phyloP scores from a whole-genome alignment of 495 filamentous ascomycete genomes.

The Aspergillus wentii region DNA sequence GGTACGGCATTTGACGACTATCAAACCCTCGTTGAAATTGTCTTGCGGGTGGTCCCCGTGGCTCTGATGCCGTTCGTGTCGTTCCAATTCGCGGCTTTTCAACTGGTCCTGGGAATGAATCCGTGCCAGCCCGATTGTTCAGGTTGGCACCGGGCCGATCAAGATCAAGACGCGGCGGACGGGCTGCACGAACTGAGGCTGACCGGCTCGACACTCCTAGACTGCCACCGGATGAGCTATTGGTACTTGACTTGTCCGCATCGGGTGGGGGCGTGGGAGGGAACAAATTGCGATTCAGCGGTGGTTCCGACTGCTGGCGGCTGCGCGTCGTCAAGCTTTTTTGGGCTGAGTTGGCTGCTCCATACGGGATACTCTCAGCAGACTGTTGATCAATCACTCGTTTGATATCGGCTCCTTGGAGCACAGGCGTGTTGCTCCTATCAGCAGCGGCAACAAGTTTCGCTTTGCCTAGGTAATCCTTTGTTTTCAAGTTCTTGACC shows the following conservation, averaged over 20 bases:
- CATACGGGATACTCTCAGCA: conserved; percentile 77
- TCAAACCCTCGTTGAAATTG: conserved; percentile 22
- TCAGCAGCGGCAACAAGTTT: conserved; percentile 91
- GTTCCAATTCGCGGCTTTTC: conserved; percentile 48
- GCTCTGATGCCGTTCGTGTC: conserved; percentile 50
- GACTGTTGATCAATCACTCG: conserved; percentile 66
- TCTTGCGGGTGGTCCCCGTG: conserved; percentile 34
- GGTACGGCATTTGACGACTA: conserved; percentile 8
- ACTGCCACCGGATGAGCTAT: conserved; percentile 16
- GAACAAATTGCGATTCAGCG: conserved; percentile 81
- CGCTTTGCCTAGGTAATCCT: conserved; percentile 95
- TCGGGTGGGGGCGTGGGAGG: conserved; percentile 96
- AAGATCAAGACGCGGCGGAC: conserved; percentile 38
- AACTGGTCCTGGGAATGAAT: conserved; percentile 10
- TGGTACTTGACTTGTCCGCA: conserved; percentile 46
- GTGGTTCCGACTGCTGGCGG: conserved; percentile 82
- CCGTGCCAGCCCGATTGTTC: conserved; percentile 18
- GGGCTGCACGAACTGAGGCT: conserved; percentile 27
- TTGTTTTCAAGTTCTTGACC: conserved; percentile 94
- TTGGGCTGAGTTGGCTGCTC: conserved; percentile 85
- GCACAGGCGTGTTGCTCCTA: conserved; percentile 21
- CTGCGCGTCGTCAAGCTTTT: conserved; percentile 67
- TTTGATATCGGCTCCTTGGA: conserved; percentile 13
- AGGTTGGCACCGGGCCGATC: conserved; percentile 27
- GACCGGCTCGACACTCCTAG: conserved; percentile 18